phyloP scores from a whole-genome alignment of 2,329 filamentous ascomycete species.

The Talaromyces funiculosus region DNA sequence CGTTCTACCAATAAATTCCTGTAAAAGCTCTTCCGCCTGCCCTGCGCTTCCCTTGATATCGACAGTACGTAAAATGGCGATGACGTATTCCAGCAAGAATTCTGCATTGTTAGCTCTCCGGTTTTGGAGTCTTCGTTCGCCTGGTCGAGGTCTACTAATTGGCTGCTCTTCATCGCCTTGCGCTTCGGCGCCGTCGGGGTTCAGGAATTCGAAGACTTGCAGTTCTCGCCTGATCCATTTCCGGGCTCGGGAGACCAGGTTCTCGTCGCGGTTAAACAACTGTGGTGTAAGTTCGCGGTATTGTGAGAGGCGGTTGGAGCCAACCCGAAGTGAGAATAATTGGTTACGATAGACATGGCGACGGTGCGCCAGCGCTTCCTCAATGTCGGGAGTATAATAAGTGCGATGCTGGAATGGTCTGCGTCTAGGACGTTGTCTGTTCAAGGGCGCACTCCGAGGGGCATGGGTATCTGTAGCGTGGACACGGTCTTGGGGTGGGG shows the following conservation, averaged over 20 bases:
- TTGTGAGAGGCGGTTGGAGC: conserved; percentile 69
- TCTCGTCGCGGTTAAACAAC: conserved; percentile 57
- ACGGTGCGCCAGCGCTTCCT: conserved; percentile 54
- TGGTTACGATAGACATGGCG: conserved; percentile 66
- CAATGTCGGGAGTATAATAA: conserved; percentile 13
- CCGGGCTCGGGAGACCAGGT: conserved; percentile 69
- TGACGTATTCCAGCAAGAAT: conserved; percentile 78
- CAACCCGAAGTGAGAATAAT: conserved; percentile 74
- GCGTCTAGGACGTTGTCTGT: conserved; percentile 11
- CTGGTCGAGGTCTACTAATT: conserved; percentile 20
- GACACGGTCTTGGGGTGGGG: conserved; percentile 22
- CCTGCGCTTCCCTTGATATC: conserved; percentile 75
- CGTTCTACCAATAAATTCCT: conserved; percentile 70
- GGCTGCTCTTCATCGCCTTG: conserved; percentile 6
- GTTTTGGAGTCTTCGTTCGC: conserved; percentile 29
- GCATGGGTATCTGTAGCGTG: background rate
- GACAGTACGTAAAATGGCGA: conserved; percentile 75
- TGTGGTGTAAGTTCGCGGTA: conserved; percentile 69
- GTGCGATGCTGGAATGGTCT: conserved; percentile 17
- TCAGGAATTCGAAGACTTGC: conserved; percentile 71
- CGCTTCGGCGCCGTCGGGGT: conserved; percentile 27
- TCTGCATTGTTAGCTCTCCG: conserved; percentile 65
- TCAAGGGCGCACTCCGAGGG: background rate
- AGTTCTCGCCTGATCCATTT: conserved; percentile 80
- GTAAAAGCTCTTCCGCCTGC: conserved; percentile 70